Base-by-base conservation (phyloP, 495 filamentous ascomycete species). In the Tuber microsphaerosporum region DNA sequence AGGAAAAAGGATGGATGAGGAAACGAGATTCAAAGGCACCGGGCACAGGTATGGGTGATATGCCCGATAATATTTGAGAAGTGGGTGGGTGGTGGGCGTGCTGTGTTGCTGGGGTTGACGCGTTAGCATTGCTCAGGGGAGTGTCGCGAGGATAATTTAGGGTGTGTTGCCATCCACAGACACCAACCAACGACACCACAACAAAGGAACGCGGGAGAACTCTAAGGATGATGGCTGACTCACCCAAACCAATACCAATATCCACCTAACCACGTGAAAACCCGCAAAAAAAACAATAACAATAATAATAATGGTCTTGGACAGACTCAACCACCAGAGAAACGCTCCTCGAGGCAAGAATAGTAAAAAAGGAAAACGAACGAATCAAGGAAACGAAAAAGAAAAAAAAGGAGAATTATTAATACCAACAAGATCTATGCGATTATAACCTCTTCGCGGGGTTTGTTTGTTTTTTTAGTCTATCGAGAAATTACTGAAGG, bases 101-200 rank as follows among this genome's bases (percentile, higher is more conserved):
- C 71, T 77, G 78, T 77, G 69, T 71, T 77, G 75, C 73, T 34
- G 79, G 75, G 75, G 44, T 71, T 72, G 72, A 77, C 74, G 79
- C 78, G 79, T 81, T 81, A 80, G 71, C 72, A 72, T 72, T 75
- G 39, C 75, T 80, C 71, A 76, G 78, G 71, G 77, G 73, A 68
- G 78, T 1, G 56, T 8, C 3, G 31, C 56, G 56, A 34, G 26
- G 2, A 34, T 17, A 65, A 34, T 19, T 65, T 17, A 65, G 56
- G 39, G 73, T 44, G 44, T 74, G 51, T 73, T 46, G 73, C 75
- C 73, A 56, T 69, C 76, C 74, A 16, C 51, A 16, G n/a, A 26
- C 42, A 56, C 75, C 70, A 77, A 76, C 44, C 71, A 70, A 61
- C 69, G 39, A 48, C 72, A 42, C 75, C 75, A 79, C 73, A 79